Evolutionary conservation across 2,329 filamentous ascomycete genomes (phyloP), one percentile per base, ranked within the genome.

Genomic region (Macroventuria anomochaeta): DNA sequence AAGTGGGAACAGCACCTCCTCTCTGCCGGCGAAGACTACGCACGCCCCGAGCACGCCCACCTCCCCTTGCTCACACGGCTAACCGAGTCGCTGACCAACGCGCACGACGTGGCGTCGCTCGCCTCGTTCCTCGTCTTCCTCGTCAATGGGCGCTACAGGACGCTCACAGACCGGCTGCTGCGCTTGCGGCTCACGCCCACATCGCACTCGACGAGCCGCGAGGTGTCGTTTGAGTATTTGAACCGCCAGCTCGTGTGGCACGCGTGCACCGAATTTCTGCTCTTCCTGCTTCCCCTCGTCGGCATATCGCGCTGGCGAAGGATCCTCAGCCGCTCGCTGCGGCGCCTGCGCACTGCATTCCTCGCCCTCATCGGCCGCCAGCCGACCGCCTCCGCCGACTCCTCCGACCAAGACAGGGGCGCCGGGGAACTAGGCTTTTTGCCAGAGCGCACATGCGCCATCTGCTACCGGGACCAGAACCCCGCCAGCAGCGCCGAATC

Each of bases 181-280:
- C 84, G 90, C 53, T 88, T 99, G 75, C 88, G 93, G 49, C 84
- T 99, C 37, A 89, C 91, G 3, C 89, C 95, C 7, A 89, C 90
- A 5, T 93, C 89, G 3, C 91, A 73, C 54, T 90, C 96, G 71
- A 89, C 96, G 59, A 91, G 86, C 71, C 85, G 93, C 26, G 92
- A 97, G 75, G 93, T 99, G 21, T 96, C 91, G 1, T 97, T 99
- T 71, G 95, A 99, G 76, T 97, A 97, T 69, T 85, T 97, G 42
- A 99, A 99, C 74, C 88, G 95, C 40, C 95, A 99, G 77, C 85
- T 99, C 10, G 95, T 99, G 31, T 99, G 95, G 95, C 95, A 99
- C 76, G 95, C 95, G n/a, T 96, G 99, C 68, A 99, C 95, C 21
- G 95, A 99, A 73, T 99, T 99, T 67, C 81, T 99, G n/a, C 84